phyloP scores from a whole-genome alignment of 768 basidiomycete genomes.

The Kwoniella botswanensis region DNA sequence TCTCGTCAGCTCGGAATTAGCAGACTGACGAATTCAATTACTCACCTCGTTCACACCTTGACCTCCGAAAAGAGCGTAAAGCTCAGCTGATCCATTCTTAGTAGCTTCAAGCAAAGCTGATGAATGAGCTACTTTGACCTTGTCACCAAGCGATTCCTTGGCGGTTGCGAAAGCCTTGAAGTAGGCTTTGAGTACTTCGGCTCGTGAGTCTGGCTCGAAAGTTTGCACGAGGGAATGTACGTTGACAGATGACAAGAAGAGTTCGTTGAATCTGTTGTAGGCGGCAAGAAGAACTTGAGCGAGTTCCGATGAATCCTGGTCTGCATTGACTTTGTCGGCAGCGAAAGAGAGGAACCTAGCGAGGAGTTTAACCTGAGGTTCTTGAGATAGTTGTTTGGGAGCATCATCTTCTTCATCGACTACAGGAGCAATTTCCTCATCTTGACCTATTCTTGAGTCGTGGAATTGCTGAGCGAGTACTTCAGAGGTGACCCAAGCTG shows the following conservation, averaged over 20 bases:
- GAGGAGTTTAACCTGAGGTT: constrained; percentile 76
- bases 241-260: constrained; percentile 74
- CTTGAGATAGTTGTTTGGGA: constrained; percentile 63
- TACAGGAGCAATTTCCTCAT: constrained; percentile 63
- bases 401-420: constrained; percentile 61
- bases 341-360: constrained; percentile 82
- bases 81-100: constrained; percentile 56
- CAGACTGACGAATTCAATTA: background rate
- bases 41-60: constrained; percentile 89
- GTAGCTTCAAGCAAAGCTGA: constrained; percentile 61
- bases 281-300: constrained; percentile 70
- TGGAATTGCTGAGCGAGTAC: constrained; percentile 86
- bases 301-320: constrained; percentile 61
- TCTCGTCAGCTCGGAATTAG: constrained; percentile 23
- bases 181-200: constrained; percentile 77
- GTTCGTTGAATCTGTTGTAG: constrained; percentile 75
- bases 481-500: constrained; percentile 92
- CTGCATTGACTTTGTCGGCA: constrained; percentile 65
- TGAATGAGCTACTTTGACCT: constrained; percentile 59
- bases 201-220: constrained; percentile 76
- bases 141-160: constrained; percentile 65
- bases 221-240: constrained; percentile 78
- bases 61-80: constrained; percentile 95
- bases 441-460: constrained; percentile 61
- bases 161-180: constrained; percentile 73